These are phyloP conservation scores for Mycena haematopus DNA, from an alignment of 768 basidiomycete genomes.

Conservation along the genomic window DNA sequence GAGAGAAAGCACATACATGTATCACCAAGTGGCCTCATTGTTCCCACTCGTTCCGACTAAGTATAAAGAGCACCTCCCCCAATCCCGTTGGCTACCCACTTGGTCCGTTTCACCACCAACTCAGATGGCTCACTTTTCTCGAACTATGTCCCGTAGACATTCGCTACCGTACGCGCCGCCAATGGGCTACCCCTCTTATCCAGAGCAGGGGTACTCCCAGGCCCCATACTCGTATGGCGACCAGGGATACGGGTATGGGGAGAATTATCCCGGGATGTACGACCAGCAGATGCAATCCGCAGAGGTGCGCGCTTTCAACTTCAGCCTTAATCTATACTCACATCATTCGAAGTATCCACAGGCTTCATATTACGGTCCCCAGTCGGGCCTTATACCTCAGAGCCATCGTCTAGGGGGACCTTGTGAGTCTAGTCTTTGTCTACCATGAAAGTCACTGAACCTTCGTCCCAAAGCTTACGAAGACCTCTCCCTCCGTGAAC, in stretches of 20 bases:
- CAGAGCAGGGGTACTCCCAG: slow-evolving; percentile 22
- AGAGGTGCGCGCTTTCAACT: slow-evolving; percentile 44
- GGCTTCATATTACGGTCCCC: slow-evolving; percentile 54
- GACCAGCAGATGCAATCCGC: slow-evolving; percentile 45
- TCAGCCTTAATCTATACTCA: slow-evolving; percentile 1
- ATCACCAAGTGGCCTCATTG: slow-evolving; percentile 29
- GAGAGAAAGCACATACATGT: slow-evolving; percentile 24
- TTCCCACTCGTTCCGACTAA: slow-evolving; percentile 11
- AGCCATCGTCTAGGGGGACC: slow-evolving; percentile 48
- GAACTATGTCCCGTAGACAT: slow-evolving; percentile 32
- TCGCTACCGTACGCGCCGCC: slow-evolving; percentile 36
- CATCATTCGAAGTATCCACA: slow-evolving; percentile 46
- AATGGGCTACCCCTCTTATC: slow-evolving; percentile 16
- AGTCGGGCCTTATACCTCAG: slow-evolving; percentile 43
- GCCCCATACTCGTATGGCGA: slow-evolving; percentile 8
- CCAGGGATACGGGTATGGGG: slow-evolving; percentile 25
- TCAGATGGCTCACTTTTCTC: slow-evolving; percentile 26
- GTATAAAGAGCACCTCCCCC: slow-evolving; percentile 18
- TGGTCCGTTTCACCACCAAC: slow-evolving; percentile 3
- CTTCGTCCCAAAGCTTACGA: slow-evolving; percentile 54
- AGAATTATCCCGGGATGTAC: slow-evolving; percentile 47
- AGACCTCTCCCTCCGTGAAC: slow-evolving; percentile 48
- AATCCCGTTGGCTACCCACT: background rate
- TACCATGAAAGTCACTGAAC: background rate
- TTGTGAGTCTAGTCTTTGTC: slow-evolving; percentile 40